Conservation (phyloP, 2,329 filamentous ascomycete species). For the Talaromyces sp. region DNA sequence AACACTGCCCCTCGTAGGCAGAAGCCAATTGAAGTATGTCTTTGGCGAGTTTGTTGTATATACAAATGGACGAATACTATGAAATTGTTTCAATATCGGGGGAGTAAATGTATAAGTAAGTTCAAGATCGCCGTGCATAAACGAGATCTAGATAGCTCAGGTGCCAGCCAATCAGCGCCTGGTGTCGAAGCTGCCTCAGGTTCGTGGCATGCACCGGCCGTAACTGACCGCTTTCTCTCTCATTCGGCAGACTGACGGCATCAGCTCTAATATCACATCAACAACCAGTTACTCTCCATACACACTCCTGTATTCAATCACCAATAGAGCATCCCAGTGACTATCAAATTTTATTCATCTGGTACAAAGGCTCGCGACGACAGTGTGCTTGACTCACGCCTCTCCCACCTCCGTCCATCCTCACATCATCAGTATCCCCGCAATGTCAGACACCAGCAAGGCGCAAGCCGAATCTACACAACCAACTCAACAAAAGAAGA, state of each 20-base stretch:
- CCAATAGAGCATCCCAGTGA: background rate
- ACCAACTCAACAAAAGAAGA: constrained; percentile 55
- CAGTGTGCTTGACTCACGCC: background rate
- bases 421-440: constrained; percentile 20
- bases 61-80: background rate
- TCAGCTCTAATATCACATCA: background rate
- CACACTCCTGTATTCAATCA: background rate
- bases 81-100: background rate
- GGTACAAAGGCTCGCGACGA: background rate
- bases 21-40: background rate
- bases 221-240: constrained; percentile 1
- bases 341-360: background rate
- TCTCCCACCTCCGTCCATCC: background rate
- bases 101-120: background rate
- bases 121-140: background rate
- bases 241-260: constrained; percentile 3
- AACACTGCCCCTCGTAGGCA: background rate
- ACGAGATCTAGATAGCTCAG: background rate
- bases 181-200: constrained; percentile 1
- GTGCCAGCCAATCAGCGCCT: constrained; percentile 1
- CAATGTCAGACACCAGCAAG: constrained; percentile 47
- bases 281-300: background rate
- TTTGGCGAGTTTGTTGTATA: background rate
- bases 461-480: constrained; percentile 38
- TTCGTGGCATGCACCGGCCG: background rate